Evolutionary conservation across 768 basidiomycete species (phyloP).

Genomic region (Coprinopsis strossmayeri): DNA sequence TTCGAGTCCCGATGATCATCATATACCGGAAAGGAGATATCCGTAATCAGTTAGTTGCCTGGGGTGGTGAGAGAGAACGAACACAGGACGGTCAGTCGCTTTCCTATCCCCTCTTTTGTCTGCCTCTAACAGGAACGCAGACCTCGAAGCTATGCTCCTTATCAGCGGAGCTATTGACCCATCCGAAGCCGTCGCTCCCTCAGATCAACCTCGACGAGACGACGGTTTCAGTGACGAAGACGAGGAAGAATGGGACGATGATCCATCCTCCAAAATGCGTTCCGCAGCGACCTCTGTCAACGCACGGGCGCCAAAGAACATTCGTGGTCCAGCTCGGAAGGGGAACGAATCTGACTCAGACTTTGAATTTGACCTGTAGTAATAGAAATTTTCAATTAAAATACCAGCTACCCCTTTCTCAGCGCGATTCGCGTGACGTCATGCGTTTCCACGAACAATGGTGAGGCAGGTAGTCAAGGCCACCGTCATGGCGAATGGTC

Average conservation of each 20-base stretch:
- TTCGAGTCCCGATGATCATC: conserved; percentile 85
- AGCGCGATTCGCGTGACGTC: conserved; percentile 14
- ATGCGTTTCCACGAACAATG: background rate
- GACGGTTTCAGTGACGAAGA: conserved; percentile 37
- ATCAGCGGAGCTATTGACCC: conserved; percentile 60
- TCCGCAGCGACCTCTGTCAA: conserved; percentile 57
- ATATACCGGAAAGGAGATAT: conserved; percentile 93
- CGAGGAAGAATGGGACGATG: conserved; percentile 37
- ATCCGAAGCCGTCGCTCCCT: conserved; percentile 32
- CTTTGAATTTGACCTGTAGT: conserved; percentile 69
- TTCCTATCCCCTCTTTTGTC: conserved; percentile 1
- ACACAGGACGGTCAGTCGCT: conserved; percentile 57
- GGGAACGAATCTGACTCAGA: conserved; percentile 63
- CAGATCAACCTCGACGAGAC: conserved; percentile 28
- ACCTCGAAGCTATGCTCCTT: conserved; percentile 66
- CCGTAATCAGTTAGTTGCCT: conserved; percentile 74
- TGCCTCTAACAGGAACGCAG: conserved; percentile 23
- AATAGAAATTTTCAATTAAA: background rate
- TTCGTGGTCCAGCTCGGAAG: conserved; percentile 34
- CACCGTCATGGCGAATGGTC: background rate
- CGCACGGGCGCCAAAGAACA: conserved; percentile 43
- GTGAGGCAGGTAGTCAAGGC: conserved; percentile 6
- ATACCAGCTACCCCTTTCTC: no score
- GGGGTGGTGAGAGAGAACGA: conserved; percentile 77
- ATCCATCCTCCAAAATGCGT: conserved; percentile 46